phyloP scores from a whole-genome alignment of 2,329 filamentous ascomycete species.

The Coniella lustricola region DNA sequence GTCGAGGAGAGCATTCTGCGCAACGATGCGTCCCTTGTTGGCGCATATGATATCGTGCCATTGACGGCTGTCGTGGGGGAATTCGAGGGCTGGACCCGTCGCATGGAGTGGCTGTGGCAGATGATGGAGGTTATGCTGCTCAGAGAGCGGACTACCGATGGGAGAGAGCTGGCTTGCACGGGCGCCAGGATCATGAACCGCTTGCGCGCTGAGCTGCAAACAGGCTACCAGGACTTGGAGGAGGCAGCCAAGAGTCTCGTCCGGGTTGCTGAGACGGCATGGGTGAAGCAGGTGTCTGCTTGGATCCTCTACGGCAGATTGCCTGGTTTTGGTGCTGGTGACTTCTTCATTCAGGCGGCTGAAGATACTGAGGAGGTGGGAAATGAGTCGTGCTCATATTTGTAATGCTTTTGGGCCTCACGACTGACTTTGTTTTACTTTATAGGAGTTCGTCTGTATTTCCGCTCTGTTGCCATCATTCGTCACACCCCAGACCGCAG shows the following conservation, averaged over 20 bases:
- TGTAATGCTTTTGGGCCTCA: background rate
- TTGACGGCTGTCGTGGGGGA: slow-evolving; percentile 76
- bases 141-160: slow-evolving; percentile 20
- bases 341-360: slow-evolving; percentile 72
- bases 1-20: slow-evolving; percentile 74
- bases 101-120: slow-evolving; percentile 80
- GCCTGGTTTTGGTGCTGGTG: slow-evolving; percentile 67
- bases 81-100: slow-evolving; percentile 79
- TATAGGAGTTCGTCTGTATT: slow-evolving; percentile 51
- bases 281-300: slow-evolving; percentile 81
- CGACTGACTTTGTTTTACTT: background rate
- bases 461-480: slow-evolving; percentile 67
- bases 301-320: slow-evolving; percentile 88
- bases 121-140: slow-evolving; percentile 61
- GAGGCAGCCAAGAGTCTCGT: slow-evolving; percentile 66
- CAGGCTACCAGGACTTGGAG: slow-evolving; percentile 83
- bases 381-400: slow-evolving; percentile 11
- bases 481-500: slow-evolving; percentile 64
- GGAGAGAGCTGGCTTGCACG: slow-evolving; percentile 38
- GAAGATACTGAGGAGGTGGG: slow-evolving; percentile 35
- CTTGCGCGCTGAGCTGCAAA: slow-evolving; percentile 69
- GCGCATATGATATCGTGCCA: slow-evolving; percentile 89
- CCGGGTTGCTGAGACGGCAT: slow-evolving; percentile 76
- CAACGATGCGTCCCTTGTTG: slow-evolving; percentile 72
- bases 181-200: slow-evolving; percentile 72